phyloP scores from a whole-genome alignment of 202 grass and related monocot species.

The Hordeum pubiflorum region DNA sequence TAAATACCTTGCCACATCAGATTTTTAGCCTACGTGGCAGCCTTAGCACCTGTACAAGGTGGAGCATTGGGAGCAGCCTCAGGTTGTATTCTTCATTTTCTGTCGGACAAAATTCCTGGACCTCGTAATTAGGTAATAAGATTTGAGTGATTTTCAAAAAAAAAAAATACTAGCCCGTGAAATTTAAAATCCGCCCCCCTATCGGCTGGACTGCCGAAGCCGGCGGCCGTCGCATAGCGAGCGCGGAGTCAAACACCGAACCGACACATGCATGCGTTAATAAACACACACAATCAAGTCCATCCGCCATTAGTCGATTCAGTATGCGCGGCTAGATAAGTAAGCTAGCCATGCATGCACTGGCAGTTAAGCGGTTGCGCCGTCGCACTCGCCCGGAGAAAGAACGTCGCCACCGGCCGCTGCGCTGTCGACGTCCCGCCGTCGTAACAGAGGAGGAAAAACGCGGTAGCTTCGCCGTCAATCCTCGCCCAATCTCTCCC shows the following conservation, averaged over 20 bases:
- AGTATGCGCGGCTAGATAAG: background rate
- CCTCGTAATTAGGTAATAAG: too few relatives aligned
- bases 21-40: too few relatives aligned
- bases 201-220: background rate
- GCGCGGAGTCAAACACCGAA: background rate
- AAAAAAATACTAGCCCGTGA: too few relatives aligned
- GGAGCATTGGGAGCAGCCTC: too few relatives aligned
- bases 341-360: background rate
- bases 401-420: constrained; percentile 21
- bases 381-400: constrained; percentile 30
- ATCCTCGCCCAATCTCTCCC: background rate
- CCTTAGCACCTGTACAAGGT: too few relatives aligned
- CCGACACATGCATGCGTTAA: background rate
- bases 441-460: background rate
- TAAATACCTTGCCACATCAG: too few relatives aligned
- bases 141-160: too few relatives aligned
- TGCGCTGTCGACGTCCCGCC: constrained; percentile 17
- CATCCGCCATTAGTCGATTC: background rate
- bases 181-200: background rate
- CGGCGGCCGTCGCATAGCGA: background rate
- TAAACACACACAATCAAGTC: background rate
- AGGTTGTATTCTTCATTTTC: too few relatives aligned
- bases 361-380: constrained; percentile 22
- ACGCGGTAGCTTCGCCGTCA: constrained; percentile 14
- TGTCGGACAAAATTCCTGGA: too few relatives aligned